Conservation (phyloP, 1,284 basidiomycete genomes). For the Anthracocystis setariae region DNA sequence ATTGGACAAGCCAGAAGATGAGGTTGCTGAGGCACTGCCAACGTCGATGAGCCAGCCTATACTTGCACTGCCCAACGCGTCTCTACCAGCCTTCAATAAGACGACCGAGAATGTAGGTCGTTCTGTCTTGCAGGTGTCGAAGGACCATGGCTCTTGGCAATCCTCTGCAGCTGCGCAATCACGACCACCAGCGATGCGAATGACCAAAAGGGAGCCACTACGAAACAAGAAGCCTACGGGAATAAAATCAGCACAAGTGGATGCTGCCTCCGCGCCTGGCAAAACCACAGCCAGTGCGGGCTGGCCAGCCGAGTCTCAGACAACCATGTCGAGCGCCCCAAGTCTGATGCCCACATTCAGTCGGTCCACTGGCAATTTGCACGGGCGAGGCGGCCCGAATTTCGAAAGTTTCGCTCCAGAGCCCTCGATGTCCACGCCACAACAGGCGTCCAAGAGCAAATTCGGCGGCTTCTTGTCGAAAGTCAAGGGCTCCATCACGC, state of each 20-base stretch:
- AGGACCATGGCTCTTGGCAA: no score
- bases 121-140: no score
- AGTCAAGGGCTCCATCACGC: conserved; percentile 27
- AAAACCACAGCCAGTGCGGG: conserved; percentile 1
- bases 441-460: conserved; percentile 14
- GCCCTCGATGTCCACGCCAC: conserved; percentile 2
- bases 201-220: no score
- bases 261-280: neutral
- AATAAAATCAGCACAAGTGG: no score
- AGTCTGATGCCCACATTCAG: conserved; percentile 31
- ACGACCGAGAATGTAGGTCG: no score
- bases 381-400: conserved; percentile 3
- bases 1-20: conserved; percentile 31
- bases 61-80: no score
- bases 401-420: conserved; percentile 5
- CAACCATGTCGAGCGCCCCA: conserved; percentile 20
- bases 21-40: conserved; percentile 3
- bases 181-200: no score
- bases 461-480: conserved; percentile 28
- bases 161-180: no score
- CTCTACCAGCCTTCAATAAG: no score
- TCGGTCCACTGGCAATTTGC: conserved; percentile 30
- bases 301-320: conserved; percentile 7
- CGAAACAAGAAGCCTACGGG: no score
- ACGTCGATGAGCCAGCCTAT: neutral